Evolutionary conservation across 441 rosid species (phyloP).

Genomic region (Erysimum pusillum): DNA sequence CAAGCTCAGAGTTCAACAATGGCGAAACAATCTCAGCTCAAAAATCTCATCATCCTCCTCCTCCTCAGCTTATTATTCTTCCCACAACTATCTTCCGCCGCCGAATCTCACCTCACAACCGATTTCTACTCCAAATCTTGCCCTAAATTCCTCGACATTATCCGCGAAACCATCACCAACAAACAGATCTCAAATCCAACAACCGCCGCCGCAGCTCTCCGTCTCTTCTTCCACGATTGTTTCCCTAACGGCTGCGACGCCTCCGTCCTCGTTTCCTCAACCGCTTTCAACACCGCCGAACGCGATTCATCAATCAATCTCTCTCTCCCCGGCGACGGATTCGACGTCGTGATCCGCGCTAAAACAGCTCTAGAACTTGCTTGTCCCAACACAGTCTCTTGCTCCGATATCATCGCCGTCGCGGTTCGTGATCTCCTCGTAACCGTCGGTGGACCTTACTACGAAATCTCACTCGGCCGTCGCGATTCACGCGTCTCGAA

Average conservation of each 20-base stretch:
- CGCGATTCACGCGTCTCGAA: conserved; percentile 55
- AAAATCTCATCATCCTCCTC: conserved; percentile 1
- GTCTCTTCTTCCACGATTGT: conserved; percentile 73
- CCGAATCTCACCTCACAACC: conserved; percentile 51
- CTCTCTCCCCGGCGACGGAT: conserved; percentile 81
- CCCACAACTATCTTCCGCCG: conserved; percentile 19
- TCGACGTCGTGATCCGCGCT: conserved; percentile 70
- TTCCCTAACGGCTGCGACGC: conserved; percentile 69
- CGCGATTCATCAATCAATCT: conserved; percentile 74
- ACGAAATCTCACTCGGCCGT: conserved; percentile 62
- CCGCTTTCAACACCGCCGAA: conserved; percentile 63
- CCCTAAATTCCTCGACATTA: conserved; percentile 60
- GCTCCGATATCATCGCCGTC: conserved; percentile 72
- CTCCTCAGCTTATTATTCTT: conserved; percentile 38
- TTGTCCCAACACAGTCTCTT: conserved; percentile 72
- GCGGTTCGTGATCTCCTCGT: conserved; percentile 68
- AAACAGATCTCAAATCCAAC: conserved; percentile 72
- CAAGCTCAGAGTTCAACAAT: conserved; percentile 14
- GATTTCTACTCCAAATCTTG: conserved; percentile 64
- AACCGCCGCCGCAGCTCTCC: conserved; percentile 72
- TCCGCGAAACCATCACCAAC: conserved; percentile 65
- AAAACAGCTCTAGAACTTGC: conserved; percentile 76
- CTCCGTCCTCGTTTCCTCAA: conserved; percentile 63
- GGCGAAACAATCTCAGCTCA: conserved; percentile 20
- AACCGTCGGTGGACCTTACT: conserved; percentile 73